Conservation (phyloP, 2,329 filamentous ascomycete genomes). For the Penicillium hesseltinei region DNA sequence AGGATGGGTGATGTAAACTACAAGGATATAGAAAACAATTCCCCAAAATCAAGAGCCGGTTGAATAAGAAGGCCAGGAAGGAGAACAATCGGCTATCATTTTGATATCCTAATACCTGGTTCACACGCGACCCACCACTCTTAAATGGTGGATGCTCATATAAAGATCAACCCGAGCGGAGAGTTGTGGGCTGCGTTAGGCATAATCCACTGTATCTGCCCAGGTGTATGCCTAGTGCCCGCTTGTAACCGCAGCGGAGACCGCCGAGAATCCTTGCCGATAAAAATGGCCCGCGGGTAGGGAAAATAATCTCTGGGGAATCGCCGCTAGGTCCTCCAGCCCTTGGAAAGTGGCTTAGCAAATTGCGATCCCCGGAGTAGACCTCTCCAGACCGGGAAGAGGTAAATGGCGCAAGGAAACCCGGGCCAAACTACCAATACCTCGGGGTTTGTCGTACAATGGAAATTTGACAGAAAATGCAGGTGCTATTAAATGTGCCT, state of each 20-base stretch:
- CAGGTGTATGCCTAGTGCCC: neutral
- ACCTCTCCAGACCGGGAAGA: neutral
- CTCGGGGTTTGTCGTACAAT: neutral
- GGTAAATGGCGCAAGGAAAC: neutral
- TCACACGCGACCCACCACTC: neutral
- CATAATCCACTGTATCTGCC: neutral
- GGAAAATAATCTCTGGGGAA: neutral
- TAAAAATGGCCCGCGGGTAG: slow-evolving; percentile 2
- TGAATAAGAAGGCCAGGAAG: neutral
- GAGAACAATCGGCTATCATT: neutral
- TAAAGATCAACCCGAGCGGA: neutral
- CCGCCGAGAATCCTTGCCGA: slow-evolving; percentile 3
- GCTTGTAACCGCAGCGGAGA: slow-evolving; percentile 5
- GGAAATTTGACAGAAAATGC: neutral
- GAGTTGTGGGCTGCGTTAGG: neutral
- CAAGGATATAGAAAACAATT: neutral
- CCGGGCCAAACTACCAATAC: neutral
- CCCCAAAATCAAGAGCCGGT: too few relatives aligned
- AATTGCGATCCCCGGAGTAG: neutral
- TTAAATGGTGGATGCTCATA: neutral
- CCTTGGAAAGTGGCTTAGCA: neutral
- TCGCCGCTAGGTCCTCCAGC: neutral
- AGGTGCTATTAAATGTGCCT: neutral
- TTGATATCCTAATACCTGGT: too few relatives aligned
- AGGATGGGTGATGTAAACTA: too few relatives aligned